Base-by-base conservation (phyloP, 2,329 filamentous ascomycete genomes). In the Thyridium curvatum region DNA sequence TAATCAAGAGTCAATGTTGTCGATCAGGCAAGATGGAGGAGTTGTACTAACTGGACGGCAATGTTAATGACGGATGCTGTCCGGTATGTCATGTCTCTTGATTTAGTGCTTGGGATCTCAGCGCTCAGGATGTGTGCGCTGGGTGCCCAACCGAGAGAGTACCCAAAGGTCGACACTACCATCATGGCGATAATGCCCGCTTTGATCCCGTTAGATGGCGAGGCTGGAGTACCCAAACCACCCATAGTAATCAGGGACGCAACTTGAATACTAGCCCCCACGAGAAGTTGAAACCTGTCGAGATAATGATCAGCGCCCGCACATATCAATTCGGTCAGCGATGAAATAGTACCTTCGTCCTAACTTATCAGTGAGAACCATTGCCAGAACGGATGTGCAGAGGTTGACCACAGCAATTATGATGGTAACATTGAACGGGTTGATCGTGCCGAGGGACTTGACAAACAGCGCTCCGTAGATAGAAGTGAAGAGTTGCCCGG, bases 231-330 rank as follows among this genome's bases (percentile, higher is more conserved):
- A 12, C 61, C 62, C 9, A 65, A 47, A 2, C 53, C 60, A 17
- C 58, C 62, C 60, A 65, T 63, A 7, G 55, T 53, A 14, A 64
- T 49, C 3, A 62, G 46, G 4, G 48, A 48, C 5, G 41, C 42
- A 2, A 50, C 46, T 34, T 62, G 60, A 12, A 62, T 31, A 10
- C 41, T 33, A 1, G 51, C 50, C 3, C 57, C 54, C 12, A 52
- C 39, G 9, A 59, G 40, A 8, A 60, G 46, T 35, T 53, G 36
- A 5, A 37, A 37, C 14, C 40, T 39, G 21, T n/a, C 13, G 12
- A 30, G n/a, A n/a, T 30, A n/a, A 9, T 30, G n/a, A 30, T n/a
- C 28, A 30, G 28, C 9, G 9, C 9, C 17, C 18, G 7, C 18
- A n/a, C 21, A 16, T n/a, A 12, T 10, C 12, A 34, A 12, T 4